Conservation (phyloP, 441 rosid species). For the Corymbia citriodora region DNA sequence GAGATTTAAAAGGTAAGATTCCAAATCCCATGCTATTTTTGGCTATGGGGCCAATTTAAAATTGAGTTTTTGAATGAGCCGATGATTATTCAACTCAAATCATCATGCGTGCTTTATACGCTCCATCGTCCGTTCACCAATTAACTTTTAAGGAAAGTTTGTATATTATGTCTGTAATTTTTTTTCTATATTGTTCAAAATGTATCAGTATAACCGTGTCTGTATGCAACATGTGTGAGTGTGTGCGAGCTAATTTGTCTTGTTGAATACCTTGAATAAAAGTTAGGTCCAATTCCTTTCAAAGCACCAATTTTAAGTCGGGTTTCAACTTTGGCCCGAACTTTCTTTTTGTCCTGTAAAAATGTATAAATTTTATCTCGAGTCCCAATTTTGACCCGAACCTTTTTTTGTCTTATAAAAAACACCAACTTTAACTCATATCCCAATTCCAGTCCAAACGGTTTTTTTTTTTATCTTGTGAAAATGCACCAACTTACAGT, state of each 20-base stretch:
- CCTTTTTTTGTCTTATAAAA: neutral
- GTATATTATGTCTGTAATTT: neutral
- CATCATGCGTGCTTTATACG: neutral
- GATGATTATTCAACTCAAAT: neutral
- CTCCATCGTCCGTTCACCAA: neutral
- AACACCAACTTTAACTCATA: neutral
- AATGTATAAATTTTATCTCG: neutral
- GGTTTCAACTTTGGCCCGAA: accelerated
- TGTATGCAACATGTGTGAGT: neutral
- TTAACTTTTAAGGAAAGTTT: neutral
- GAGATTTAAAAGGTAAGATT: neutral
- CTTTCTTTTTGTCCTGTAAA: neutral
- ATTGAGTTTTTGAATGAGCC: neutral
- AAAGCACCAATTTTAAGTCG: no score
- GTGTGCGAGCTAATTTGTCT: neutral
- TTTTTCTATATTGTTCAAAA: neutral
- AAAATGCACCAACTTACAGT: neutral
- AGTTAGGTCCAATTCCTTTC: neutral
- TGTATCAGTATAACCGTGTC: neutral
- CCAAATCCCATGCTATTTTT: neutral
- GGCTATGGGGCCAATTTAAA: neutral
- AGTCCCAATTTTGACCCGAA: neutral
- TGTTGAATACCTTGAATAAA: neutral
- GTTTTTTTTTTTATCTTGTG: neutral
- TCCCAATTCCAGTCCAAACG: neutral